Percentiles rank a stretch among this genome's conserved stretches.
These are phyloP conservation scores for Ceratobasidium papillatum DNA, from an alignment of 1,284 basidiomycete species.

Conservation along the genomic window DNA sequence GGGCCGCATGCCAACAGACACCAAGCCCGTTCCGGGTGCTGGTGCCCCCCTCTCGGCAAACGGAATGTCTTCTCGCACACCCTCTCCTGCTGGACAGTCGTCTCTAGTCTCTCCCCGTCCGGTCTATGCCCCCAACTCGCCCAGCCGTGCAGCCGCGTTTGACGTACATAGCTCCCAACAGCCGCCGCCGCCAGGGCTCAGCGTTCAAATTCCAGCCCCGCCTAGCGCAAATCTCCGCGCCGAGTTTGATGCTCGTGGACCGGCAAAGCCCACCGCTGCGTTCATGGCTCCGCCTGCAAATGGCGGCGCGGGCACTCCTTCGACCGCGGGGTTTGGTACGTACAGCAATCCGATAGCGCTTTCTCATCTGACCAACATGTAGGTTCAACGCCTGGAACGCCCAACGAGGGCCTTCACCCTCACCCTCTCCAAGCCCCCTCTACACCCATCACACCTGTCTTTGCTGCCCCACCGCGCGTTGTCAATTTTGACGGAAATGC, in stretches of 20 bases:
- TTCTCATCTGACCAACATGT: constrained; percentile 51
- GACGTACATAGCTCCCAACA: constrained; percentile 18
- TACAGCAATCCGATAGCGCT: constrained; percentile 46
- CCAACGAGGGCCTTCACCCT: constrained; percentile 59
- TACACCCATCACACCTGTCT: constrained; percentile 78
- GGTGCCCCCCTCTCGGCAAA: background rate
- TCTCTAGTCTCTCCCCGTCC: constrained; percentile 31
- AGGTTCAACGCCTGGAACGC: constrained; percentile 49
- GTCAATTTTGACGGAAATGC: constrained; percentile 60
- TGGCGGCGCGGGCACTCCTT: constrained; percentile 41
- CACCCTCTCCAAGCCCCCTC: constrained; percentile 78
- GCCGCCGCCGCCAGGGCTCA: background rate
- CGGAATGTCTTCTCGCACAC: background rate
- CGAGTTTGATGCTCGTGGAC: constrained; percentile 24
- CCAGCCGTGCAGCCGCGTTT: constrained; percentile 31
- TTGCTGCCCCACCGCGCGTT: constrained; percentile 65
- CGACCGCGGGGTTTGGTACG: constrained; percentile 33
- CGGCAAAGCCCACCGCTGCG: constrained; percentile 28
- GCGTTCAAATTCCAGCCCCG: constrained; percentile 28
- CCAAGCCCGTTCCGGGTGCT: constrained; percentile 1
- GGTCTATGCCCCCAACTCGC: constrained; percentile 34
- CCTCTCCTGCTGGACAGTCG: constrained; percentile 3
- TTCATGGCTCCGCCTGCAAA: constrained; percentile 38
- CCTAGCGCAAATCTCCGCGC: constrained; percentile 36
- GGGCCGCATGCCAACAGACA: constrained; percentile 12